phyloP scores from a whole-genome alignment of 495 filamentous ascomycete genomes.

The Penicillium soppii region DNA sequence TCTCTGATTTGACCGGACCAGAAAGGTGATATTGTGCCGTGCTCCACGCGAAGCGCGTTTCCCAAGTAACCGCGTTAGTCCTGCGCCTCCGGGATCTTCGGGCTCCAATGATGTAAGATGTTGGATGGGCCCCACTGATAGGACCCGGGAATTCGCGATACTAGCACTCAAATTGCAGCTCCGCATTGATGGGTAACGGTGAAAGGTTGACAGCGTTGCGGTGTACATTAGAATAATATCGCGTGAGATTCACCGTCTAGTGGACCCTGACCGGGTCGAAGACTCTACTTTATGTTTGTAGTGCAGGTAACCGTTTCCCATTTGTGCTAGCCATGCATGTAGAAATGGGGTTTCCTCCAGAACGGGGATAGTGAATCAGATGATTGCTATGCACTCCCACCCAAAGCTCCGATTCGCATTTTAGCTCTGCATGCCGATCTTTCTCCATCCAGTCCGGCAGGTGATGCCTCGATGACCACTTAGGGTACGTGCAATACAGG shows the following conservation, averaged over 20 bases:
- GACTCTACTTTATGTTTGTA: not conserved
- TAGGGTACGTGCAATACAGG: not conserved
- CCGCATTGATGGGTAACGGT: conserved; percentile 15
- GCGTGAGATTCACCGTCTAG: not conserved
- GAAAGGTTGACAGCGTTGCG: conserved; percentile 10
- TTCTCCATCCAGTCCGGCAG: conserved; percentile 18
- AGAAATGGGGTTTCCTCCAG: not conserved
- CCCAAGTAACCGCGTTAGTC: conserved; percentile 32
- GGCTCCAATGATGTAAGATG: conserved; percentile 18
- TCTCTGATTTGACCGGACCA: not conserved
- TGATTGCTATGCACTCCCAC: conserved; percentile 19
- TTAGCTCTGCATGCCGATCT: conserved; percentile 17
- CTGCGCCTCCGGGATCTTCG: conserved; percentile 27
- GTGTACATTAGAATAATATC: conserved; percentile 2
- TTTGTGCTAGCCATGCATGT: not conserved
- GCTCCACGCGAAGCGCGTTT: conserved; percentile 29
- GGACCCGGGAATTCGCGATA: conserved; percentile 18
- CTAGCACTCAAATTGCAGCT: conserved; percentile 2
- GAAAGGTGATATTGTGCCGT: conserved; percentile 3
- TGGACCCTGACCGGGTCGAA: not conserved
- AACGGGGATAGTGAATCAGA: conserved; percentile 11
- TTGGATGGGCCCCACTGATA: conserved; percentile 19
- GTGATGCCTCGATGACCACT: conserved; percentile 22
- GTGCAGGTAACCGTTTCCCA: not conserved
- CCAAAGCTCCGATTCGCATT: conserved; percentile 18